Base-by-base conservation (phyloP, 768 basidiomycete genomes). In the Lactifluus hygrophoroides region DNA sequence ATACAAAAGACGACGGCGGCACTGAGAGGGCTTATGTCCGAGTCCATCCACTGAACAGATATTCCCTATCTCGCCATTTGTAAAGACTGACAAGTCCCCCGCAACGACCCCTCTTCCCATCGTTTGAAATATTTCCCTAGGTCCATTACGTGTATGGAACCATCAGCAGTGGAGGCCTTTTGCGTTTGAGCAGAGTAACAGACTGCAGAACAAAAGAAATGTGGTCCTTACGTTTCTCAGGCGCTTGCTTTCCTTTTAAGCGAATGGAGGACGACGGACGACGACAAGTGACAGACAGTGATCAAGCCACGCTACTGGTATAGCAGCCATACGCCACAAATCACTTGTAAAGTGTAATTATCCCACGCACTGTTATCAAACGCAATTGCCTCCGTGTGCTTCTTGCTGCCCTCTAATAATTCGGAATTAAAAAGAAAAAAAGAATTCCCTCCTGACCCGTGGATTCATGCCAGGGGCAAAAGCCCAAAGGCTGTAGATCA, bases 81-180 rank as follows among this genome's bases (percentile, higher is more conserved):
- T 32, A 46, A n/a, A 28, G 3, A 14, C 19, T 38, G 25, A 37
- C 35, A 40, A 28, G 40, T 47, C 44, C 50, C 43, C 32, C 44
- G 19, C 44, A 51, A 46, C 43, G 32, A 32, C 5, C 32, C 32
- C 32, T 32, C 32, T 48, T 53, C 43, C 35, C 16, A 27, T 30
- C 25, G 28, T 19, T 49, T 34, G 46, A n/a, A 35, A 21, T 49
- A 47, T 43, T 34, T 23, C 53, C 40, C 47, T 21, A 54, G 38
- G 58, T 49, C 43, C 21, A 55, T 60, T 60, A 60, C 58, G 58
- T 60, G 58, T 60, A 60, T 34, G 21, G 53, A 55, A 45, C 42
- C n/a, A 44, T 45, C 27, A 44, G 34, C 51, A 10, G 13, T 47
- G 47, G 49, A 28, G 23, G n/a, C 13, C 25, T 28, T 30, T 57